Evolutionary conservation across 2,329 filamentous ascomycete genomes (phyloP).

Genomic region (Sporothrix luriei): DNA sequence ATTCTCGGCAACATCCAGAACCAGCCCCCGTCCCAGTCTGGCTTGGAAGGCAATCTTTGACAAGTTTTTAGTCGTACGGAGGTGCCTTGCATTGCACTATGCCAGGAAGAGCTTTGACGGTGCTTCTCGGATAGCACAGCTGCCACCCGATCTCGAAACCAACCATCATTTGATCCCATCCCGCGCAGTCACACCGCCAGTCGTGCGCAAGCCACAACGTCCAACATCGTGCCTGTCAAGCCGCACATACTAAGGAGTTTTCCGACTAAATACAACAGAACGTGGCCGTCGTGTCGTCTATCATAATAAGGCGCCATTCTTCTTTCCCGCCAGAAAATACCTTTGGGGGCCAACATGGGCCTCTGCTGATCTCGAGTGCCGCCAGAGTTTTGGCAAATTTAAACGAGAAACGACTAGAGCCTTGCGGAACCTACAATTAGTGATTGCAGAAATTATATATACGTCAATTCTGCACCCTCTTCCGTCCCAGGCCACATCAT

Average conservation of each 20-base stretch:
- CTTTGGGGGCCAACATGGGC: not conserved
- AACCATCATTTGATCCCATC: too few species aligned
- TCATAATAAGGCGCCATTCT: not conserved
- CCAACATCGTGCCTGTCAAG: not conserved
- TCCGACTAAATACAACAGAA: not conserved
- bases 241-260: too few species aligned
- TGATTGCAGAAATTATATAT: not conserved
- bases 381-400: not conserved
- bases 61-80: not conserved
- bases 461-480: not conserved
- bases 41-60: not conserved
- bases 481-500: not conserved
- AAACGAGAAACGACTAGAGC: conserved; percentile 7
- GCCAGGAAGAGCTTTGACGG: not conserved
- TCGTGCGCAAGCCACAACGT: not conserved
- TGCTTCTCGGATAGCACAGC: not conserved
- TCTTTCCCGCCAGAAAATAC: not conserved
- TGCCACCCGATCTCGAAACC: not conserved
- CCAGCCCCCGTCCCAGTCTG: not conserved
- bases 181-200: not conserved
- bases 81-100: not conserved
- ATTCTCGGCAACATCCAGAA: not conserved
- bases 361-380: not conserved
- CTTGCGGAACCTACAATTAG: not conserved
- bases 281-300: not conserved